Evolutionary conservation across 2,329 filamentous ascomycete genomes (phyloP), one percentile per base, ranked within the genome.

Genomic region (Cytospora chrysosperma): DNA sequence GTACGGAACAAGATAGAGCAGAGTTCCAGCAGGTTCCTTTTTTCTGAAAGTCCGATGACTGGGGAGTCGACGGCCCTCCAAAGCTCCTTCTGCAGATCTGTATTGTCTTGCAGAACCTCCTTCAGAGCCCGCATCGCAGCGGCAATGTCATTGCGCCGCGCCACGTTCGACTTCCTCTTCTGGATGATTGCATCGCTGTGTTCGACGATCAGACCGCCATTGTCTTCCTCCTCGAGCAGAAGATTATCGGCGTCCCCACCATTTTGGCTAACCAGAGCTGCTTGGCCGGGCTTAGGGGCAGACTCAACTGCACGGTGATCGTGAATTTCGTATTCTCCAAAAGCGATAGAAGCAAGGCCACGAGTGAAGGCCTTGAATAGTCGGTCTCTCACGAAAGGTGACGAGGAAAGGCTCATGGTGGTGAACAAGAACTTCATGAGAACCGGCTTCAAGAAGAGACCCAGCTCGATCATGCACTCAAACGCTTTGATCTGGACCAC

Each of bases 401-500:
- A 90, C 26, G 79, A 78, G 71, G 89, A 87, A 1, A 84, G 87
- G 65, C 84, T 85, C 60, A 88, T 76, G 19, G 82, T 79, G 27
- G 82, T 81, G 34, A 89, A 76, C 50, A 89, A 75, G 62, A 88
- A 81, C 55, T 77, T 79, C 68, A 88, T 78, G 51, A 89, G 79
- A 1, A 76, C 74, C 2, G 82, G 77, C 60, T 85, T 83, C 68
- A 82, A 76, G 69, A 90, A 76, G 56, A 82, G 80, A 0, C 85
- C 86, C n/a, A 89, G 79, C 66, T 89, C 85, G 43, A 89, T 79
- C 52, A 90, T 75, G 12, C 83, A 81, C 68, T 89, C 84, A 62
- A 86, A 89, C 1, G 85, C 85, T 72, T 88, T 88, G 74, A 89
- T 83, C 26, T 87, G 84, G 58, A 90, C 85, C 43, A 82, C 74